Percentiles rank a stretch among this genome's conserved stretches.
phyloP scores from a whole-genome alignment of 1,139 yeast species.

The Zygoascus hellenicus region DNA sequence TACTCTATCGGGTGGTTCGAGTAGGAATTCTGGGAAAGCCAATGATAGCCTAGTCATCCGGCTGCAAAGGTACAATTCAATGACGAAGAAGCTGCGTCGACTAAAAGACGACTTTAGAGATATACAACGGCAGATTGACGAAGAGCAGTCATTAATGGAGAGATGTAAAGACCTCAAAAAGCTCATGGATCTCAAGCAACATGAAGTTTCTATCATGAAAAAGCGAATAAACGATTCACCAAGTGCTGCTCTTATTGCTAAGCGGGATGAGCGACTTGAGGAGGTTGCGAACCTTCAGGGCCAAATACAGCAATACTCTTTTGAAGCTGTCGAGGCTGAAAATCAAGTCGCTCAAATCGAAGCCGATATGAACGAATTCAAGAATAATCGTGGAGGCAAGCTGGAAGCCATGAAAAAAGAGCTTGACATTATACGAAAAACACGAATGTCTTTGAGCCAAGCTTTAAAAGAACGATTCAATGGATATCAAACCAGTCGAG shows the following conservation, averaged over 20 bases:
- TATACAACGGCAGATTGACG: conserved; percentile 40
- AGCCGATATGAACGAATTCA: conserved; percentile 77
- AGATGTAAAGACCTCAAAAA: conserved; percentile 58
- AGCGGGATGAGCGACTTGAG: conserved; percentile 42
- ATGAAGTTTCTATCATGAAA: conserved; percentile 59
- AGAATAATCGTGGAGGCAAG: conserved; percentile 72
- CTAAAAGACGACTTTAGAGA: conserved; percentile 40
- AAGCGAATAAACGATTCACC: conserved; percentile 59
- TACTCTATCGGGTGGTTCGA: conserved; percentile 91
- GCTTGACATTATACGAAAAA: conserved; percentile 18
- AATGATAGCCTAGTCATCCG: conserved; percentile 53
- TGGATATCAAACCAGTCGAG: conserved; percentile 56
- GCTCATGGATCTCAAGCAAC: conserved; percentile 58
- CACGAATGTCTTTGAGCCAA: conserved; percentile 36
- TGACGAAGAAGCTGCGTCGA: conserved; percentile 39
- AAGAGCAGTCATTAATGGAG: conserved; percentile 45
- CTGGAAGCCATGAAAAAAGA: conserved; percentile 54
- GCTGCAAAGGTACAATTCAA: conserved; percentile 62
- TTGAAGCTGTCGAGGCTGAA: conserved; percentile 26
- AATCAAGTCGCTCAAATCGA: conserved; percentile 56
- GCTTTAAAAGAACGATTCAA: conserved; percentile 46
- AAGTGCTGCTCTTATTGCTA: conserved; percentile 48
- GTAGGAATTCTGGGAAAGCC: conserved; percentile 37
- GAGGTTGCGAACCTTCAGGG: conserved; percentile 46
- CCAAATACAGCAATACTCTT: conserved; percentile 38